Evolutionary conservation across 2,329 filamentous ascomycete genomes (phyloP).

Genomic region (Fusarium neocosmosporiellum): DNA sequence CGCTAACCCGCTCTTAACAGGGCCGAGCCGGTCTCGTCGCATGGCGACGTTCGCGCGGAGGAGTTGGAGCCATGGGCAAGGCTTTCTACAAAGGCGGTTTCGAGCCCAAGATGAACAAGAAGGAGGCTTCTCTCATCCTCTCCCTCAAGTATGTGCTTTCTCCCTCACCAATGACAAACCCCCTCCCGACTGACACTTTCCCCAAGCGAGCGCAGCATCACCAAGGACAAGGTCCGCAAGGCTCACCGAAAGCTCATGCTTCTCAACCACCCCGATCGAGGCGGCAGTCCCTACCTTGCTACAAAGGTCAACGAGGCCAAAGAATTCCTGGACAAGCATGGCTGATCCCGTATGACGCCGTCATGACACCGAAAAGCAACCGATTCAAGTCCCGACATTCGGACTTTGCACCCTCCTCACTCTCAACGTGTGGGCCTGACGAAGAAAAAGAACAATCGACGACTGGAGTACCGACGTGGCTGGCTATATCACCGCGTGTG

Average conservation of each 20-base stretch:
- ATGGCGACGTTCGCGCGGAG: constrained; percentile 82
- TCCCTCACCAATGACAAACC: neutral
- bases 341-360: constrained; percentile 26
- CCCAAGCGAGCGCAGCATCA: constrained; percentile 82
- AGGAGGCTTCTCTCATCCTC: constrained; percentile 90
- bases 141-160: constrained; percentile 78
- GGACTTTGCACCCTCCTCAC: constrained; percentile 1
- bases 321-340: constrained; percentile 85
- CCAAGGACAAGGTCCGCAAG: constrained; percentile 94
- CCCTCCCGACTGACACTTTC: constrained; percentile 10
- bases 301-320: constrained; percentile 99
- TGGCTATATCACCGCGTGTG: constrained; percentile 31
- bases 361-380: constrained; percentile 17
- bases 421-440: neutral
- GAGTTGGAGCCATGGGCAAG: constrained; percentile 83
- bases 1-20: constrained; percentile 57
- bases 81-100: constrained; percentile 99
- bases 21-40: constrained; percentile 93
- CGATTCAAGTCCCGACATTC: constrained; percentile 2
- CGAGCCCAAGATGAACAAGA: constrained; percentile 91
- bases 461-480: constrained; percentile 18
- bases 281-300: constrained; percentile 94
- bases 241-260: constrained; percentile 97
- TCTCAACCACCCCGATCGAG: constrained; percentile 96
- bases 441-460: constrained; percentile 21